Evolutionary conservation across 306 rosid species (phyloP).

Genomic region (Pyrus betulifolia): DNA sequence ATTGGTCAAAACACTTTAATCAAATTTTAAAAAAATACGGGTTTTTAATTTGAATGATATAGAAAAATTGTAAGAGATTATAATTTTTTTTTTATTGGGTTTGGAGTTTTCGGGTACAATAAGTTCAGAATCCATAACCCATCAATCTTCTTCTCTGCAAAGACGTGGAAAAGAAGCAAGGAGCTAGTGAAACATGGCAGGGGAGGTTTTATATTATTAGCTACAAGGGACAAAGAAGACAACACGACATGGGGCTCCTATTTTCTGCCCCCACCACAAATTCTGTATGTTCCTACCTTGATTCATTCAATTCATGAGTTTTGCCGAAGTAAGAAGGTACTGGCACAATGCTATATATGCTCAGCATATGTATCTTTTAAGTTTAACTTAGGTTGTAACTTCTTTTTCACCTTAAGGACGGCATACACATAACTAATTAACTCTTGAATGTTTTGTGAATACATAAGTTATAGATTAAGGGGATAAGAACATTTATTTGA

Average conservation of each 20-base stretch:
- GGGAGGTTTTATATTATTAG: background rate
- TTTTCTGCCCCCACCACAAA: conserved; percentile 36
- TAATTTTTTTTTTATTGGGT: background rate
- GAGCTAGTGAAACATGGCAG: conserved; percentile 44
- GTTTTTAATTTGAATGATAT: no score
- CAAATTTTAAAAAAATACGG: no score
- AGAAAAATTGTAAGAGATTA: no score
- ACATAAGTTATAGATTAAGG: no score
- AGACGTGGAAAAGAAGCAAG: conserved; percentile 75
- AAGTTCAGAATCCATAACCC: conserved; percentile 57
- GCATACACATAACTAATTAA: background rate
- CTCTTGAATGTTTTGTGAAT: background rate
- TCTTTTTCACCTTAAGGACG: background rate
- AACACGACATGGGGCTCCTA: conserved; percentile 42
- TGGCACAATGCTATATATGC: background rate
- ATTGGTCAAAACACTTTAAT: no score
- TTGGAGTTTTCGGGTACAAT: conserved; percentile 22
- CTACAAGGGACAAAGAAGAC: conserved; percentile 46
- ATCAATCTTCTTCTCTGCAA: conserved; percentile 54
- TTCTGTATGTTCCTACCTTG: conserved; percentile 28
- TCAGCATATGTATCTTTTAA: background rate
- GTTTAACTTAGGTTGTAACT: background rate
- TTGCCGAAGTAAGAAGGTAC: background rate
- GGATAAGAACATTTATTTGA: no score
- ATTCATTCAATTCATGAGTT: background rate